Evolutionary conservation across 768 basidiomycete genomes (phyloP), one percentile per base, ranked within the genome.

Genomic region (Lentinula boryana): DNA sequence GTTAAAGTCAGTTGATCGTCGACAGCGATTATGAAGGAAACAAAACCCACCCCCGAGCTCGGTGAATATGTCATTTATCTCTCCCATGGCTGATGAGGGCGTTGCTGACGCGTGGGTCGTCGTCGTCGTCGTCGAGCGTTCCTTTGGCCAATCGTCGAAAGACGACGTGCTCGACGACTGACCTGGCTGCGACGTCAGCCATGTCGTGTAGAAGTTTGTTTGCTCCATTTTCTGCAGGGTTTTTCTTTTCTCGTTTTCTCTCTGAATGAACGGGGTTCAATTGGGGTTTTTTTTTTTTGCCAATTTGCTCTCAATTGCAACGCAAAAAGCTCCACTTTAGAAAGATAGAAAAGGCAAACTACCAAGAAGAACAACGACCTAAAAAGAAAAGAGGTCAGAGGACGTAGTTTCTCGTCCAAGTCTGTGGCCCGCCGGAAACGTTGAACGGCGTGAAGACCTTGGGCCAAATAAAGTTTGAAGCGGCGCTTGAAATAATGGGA

Each of bases 61-160:
- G 27, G 52, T 55, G 21, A 54, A 58, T 15, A 50, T 46, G 21
- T 62, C 61, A 15, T 44, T 56, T 15, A 55, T 18, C 32, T 50
- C 60, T 13, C 48, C 56, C 40, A 35, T 23, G 13, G 46, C n/a
- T 35, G 44, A 4, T 27, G 38, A 27, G 7, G 59, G 21, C 16
- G 49, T 50, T 13, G 56, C 6, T 5, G 55, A 40, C 50, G 60
- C 54, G 50, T 60, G 63, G 55, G 6, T 56, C 27, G 61, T 49
- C 23, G 58, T 44, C 23, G 61, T 44, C 18, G 58, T 44, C 27
- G 62, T 44, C 18, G 58, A 62, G 49, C 74, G 76, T 53, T 80
- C 78, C 71, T 82, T 80, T 60, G 72, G 57, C 80, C 79, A 82
- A 65, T 79, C 77, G 62, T 76, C 74, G 51, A 64, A 13, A 46